A percentile compares a stretch with the other conserved stretches of the same genome.
Conservation (phyloP, 306 rosid genomes). For the Prunus salicina region DNA sequence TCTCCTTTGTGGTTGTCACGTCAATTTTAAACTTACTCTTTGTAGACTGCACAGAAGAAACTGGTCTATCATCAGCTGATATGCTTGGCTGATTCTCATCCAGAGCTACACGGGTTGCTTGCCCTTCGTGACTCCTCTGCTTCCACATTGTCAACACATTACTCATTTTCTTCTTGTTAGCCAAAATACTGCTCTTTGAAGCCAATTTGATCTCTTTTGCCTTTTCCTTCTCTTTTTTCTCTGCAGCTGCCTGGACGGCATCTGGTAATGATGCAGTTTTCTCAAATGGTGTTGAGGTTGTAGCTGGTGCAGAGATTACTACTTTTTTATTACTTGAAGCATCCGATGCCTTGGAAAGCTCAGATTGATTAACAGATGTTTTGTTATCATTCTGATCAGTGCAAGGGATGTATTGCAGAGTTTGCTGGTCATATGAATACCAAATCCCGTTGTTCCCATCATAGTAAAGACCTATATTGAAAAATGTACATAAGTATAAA, state of each 20-base stretch:
- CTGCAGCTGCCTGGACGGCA: slow-evolving; percentile 94
- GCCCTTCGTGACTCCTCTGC: slow-evolving; percentile 96
- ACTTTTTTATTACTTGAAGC: slow-evolving; percentile 65
- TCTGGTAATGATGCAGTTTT: slow-evolving; percentile 87
- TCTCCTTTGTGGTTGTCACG: slow-evolving; percentile 46
- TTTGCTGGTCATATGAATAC: slow-evolving; percentile 87
- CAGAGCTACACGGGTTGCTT: slow-evolving; percentile 77
- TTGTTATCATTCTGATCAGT: slow-evolving; percentile 69
- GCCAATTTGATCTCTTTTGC: slow-evolving; percentile 90
- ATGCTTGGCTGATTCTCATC: slow-evolving; percentile 59
- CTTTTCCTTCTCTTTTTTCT: slow-evolving; percentile 90
- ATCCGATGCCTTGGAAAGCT: slow-evolving; percentile 59
- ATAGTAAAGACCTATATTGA: slow-evolving; percentile 77
- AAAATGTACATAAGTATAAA: slow-evolving; percentile 15
- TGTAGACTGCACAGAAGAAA: slow-evolving; percentile 47
- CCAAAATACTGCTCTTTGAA: slow-evolving; percentile 90
- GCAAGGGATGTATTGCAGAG: slow-evolving; percentile 79
- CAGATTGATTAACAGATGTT: slow-evolving; percentile 53
- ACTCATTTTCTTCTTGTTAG: slow-evolving; percentile 94
- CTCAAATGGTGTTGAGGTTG: slow-evolving; percentile 57
- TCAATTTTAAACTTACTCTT: slow-evolving; percentile 66
- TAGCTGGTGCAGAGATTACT: slow-evolving; percentile 91
- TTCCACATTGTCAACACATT: slow-evolving; percentile 96
- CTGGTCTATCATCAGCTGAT: slow-evolving; percentile 58
- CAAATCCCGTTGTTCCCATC: slow-evolving; percentile 85